Conservation (phyloP, 2,329 filamentous ascomycete genomes). For the Immersiporthe knoxdaviesiana region DNA sequence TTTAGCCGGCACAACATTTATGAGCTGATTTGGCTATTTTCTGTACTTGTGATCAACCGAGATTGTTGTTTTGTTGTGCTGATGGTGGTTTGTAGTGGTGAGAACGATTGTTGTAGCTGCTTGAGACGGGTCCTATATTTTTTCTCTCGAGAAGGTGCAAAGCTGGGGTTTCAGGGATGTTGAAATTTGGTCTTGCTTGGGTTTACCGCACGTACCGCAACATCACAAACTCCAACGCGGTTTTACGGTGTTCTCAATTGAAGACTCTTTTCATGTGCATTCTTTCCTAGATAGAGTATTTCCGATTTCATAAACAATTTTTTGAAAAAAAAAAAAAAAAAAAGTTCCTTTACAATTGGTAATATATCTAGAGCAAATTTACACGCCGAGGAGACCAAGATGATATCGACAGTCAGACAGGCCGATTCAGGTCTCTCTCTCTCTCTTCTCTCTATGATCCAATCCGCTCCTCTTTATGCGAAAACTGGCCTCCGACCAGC, state of each 20-base stretch:
- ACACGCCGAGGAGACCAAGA: constrained; percentile 5
- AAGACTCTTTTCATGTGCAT: neutral
- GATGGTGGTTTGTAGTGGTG: neutral
- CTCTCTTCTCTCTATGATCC: neutral
- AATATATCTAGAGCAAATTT: constrained; percentile 11
- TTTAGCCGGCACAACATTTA: constrained; percentile 16
- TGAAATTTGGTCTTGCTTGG: constrained; percentile 8
- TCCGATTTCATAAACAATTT: no score
- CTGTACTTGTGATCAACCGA: neutral
- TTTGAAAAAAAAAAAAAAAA: neutral
- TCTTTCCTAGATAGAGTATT: neutral
- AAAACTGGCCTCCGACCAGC: constrained; percentile 37
- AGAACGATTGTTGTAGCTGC: neutral
- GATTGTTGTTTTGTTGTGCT: neutral
- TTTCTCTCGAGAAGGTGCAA: neutral
- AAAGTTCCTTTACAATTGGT: constrained; percentile 1
- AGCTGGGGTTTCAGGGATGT: constrained; percentile 7
- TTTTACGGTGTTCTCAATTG: neutral
- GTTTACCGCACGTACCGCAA: neutral
- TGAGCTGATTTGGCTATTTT: constrained; percentile 8
- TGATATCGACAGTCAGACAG: neutral
- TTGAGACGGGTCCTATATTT: neutral
- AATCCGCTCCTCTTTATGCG: constrained; percentile 26
- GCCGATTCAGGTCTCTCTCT: neutral
- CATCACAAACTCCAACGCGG: neutral